Base-by-base conservation (phyloP, 179 eudicot genomes). In the Spinacia oleracea region DNA sequence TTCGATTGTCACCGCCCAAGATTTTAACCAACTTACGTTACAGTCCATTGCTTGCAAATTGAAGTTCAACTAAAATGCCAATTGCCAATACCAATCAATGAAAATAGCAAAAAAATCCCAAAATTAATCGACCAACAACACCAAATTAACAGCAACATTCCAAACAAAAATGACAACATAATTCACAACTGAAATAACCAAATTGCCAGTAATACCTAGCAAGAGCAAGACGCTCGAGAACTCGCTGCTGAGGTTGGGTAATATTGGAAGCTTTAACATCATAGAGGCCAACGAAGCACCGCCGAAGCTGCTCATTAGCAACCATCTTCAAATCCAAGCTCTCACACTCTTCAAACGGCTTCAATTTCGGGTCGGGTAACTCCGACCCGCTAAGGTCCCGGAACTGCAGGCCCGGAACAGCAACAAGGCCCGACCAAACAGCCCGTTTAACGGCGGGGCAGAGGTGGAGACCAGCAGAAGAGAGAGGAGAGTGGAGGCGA, bases 221-320 rank as follows among this genome's bases (percentile, higher is more conserved):
- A 84, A 82, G 81, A 5, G 96, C 97, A 20, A 96, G 92, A 11
- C 88, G 90, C 80, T 93, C 97, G 9, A 96, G 97, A 4, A 84
- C 88, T 20, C 83, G 82, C 21, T 89, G 91, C 78, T 90, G 94
- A 53, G 77, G 76, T 48, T 75, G 29, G 1, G 97, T 81, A 72
- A 94, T 70, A 9, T 75, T 79, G 11, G 92, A 80, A 73, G 90
- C 85, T 82, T 86, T 87, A 23, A 84, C 81, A 74, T 91, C 99
- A 51, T 87, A 88, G n/a, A 96, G 59, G 1, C 99, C 98, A 1
- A 93, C 71, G 59, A 90, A 96, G 80, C 87, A 82, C 68, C 86
- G 60, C 27, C 93, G 73, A 18, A 96, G 86, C 75, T 84, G 81
- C 81, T 91, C 91, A 7, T 86, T 72, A 3, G 96, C 97, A 21